Evolutionary conservation across 192 early-diverging fungal genomes (phyloP), one percentile per base, ranked within the genome.

Genomic region (Phlyctochytrium bullatum): DNA sequence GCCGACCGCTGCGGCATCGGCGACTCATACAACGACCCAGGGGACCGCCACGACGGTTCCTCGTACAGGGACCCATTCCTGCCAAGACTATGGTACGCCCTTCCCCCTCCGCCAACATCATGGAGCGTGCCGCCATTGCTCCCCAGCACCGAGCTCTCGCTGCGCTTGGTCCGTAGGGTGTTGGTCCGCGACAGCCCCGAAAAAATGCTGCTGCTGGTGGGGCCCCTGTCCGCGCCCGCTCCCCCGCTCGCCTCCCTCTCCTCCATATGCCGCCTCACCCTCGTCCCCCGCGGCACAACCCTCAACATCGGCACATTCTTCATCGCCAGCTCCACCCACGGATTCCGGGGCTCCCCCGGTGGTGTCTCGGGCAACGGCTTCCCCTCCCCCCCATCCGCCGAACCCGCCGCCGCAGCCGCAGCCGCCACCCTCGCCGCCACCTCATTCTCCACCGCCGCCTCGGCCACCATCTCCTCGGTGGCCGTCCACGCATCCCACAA

Each of bases 401-500:
- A 14, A 47, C 10, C 6, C 6, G 40, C 40, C 10, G 40, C 40
- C 6, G 40, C 40, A 47, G 40, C 40, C 54, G 54, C 10, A 27
- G 54, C 27, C 10, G 20, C 54, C 16, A 20, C 54, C 25, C 20
- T 10, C 10, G 54, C 54, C 54, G 25, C 54, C 54, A 28, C 25
- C 27, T 57, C 54, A 57, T 57, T 28, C 20, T 57, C 16, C 6
- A 14, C 12, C 40, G 10, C 12, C 12, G 16, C 6, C 10, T 57
- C 54, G 12, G 10, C 54, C 6, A 57, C 54, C 10, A 25, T 6
- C 54, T 57, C 27, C 16, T 25, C 27, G 16, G 54, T 28, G 10
- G 54, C 16, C 20, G 54, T 57, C 54, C 54, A 57, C 14, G 54
- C 54, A 10, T 57, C 20, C 54, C 27, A 14, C 20, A 57, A 57